Evolutionary conservation across 2,329 filamentous ascomycete genomes (phyloP).

Genomic region (Berkeleyomyces rouxiae): DNA sequence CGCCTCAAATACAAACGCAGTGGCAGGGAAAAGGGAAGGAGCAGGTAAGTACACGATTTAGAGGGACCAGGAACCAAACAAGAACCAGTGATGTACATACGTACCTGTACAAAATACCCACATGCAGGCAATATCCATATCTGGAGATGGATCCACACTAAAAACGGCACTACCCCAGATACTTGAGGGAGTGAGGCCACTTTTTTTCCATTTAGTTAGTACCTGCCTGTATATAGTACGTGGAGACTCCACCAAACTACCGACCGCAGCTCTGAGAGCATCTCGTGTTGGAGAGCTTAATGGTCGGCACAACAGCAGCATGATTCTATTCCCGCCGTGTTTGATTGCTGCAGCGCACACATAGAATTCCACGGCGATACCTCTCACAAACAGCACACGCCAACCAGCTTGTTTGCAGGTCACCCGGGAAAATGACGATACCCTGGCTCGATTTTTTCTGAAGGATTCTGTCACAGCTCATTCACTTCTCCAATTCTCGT

Average conservation of each 20-base stretch:
- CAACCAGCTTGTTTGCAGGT: background rate
- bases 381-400: background rate
- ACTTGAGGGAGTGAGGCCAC: background rate
- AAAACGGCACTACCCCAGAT: slow-evolving; percentile 13
- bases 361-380: background rate
- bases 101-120: background rate
- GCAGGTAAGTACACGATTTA: background rate
- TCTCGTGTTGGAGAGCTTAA: too few species aligned
- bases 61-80: slow-evolving; percentile 5
- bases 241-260: too few species aligned
- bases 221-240: too few species aligned
- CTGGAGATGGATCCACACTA: slow-evolving; percentile 5
- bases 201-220: background rate
- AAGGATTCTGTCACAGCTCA: slow-evolving; percentile 1
- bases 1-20: background rate
- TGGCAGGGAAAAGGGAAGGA: slow-evolving; percentile 1
- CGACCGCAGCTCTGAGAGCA: too few species aligned
- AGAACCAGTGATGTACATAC: background rate
- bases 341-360: background rate
- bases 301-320: too few species aligned
- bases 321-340: too few species aligned
- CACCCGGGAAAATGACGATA: background rate
- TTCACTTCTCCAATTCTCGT: background rate
- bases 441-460: background rate
- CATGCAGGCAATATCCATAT: background rate